phyloP scores from a whole-genome alignment of 1,284 basidiomycete genomes.

The Termitomyces sp. region DNA sequence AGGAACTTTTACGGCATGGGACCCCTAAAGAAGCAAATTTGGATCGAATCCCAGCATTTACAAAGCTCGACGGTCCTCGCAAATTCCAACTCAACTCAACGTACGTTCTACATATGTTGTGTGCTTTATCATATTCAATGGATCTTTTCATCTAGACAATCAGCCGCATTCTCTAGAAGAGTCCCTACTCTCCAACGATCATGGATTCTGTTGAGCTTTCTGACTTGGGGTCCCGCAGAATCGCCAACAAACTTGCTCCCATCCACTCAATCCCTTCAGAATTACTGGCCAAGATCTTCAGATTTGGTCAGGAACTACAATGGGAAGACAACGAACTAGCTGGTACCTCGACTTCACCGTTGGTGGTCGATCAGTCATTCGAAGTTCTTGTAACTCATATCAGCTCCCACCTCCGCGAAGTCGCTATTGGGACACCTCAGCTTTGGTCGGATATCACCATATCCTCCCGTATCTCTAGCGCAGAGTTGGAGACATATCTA shows the following conservation, averaged over 20 bases:
- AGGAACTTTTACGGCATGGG: background rate
- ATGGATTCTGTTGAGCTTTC: background rate
- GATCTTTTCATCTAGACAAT: background rate
- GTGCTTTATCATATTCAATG: background rate
- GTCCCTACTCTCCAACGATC: background rate
- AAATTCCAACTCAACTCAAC: background rate
- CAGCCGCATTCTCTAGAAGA: background rate
- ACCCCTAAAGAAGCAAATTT: slow-evolving; percentile 1
- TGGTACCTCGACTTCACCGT: background rate
- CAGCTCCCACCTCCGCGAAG: slow-evolving; percentile 29
- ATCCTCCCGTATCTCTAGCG: slow-evolving; percentile 17
- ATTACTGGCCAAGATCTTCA: slow-evolving; percentile 27
- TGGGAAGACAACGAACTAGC: slow-evolving; percentile 15
- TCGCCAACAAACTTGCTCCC: slow-evolving; percentile 6
- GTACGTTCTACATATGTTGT: background rate
- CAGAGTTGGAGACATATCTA: slow-evolving; percentile 28
- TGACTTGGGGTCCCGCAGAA: background rate
- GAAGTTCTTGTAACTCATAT: slow-evolving; percentile 36
- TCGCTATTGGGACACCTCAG: slow-evolving; percentile 29
- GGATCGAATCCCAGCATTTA: background rate
- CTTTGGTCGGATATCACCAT: slow-evolving; percentile 37
- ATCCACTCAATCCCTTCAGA: slow-evolving; percentile 25
- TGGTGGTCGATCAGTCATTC: slow-evolving; percentile 18
- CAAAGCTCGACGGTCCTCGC: background rate
- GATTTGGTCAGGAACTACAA: slow-evolving; percentile 19